Evolutionary conservation across 140 eudicot genomes (phyloP), one percentile per base, ranked within the genome.

Genomic region (Ambrosia hybrid): DNA sequence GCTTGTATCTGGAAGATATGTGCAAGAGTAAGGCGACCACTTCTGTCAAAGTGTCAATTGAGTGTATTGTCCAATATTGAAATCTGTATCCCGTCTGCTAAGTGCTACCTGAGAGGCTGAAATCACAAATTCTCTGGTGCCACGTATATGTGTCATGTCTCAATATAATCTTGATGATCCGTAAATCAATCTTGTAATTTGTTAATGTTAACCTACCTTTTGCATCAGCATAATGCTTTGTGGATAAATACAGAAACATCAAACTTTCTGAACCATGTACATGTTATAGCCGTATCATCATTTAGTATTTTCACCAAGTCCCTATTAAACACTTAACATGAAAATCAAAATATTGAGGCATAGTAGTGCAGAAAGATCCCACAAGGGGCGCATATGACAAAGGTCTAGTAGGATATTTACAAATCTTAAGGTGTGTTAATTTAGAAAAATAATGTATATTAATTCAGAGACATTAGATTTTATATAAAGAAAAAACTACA

Each of bases 401-500:
- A n/a, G 51, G 52, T 62, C 51, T 14, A 61, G 61, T 48, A 36
- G 12, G 34, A 62, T 49, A 73, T 64, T 65, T 17, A 46, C 52
- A 65, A 58, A 58, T 57, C 46, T 68, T 68, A 16, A 34, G 8
- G 26, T 48, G 37, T 41, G 39, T 60, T 46, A 48, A 45, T 48
- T 46, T 45, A 15, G 33, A 57, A 43, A n/a, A 57, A 5, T 5
- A 43, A 55, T 26, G 17, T 46, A 68, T 53, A 55, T 49, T 49
- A 49, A 21, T 41, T 61, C 58, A 60, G 67, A 48, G 30, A 3
- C 41, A 13, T 51, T 21, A 11, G 11, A 60, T 3, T 52, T 9
- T 33, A 34, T 7, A 66, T 33, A 26, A 26, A 53, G 2, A 41
- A 51, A 70, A 45, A n/a, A 5, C 16, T 13, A 46, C 4, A 73